These are phyloP conservation scores for Periconia macrospinosa DNA, from an alignment of 2,329 filamentous ascomycete species.

Conservation along the genomic window DNA sequence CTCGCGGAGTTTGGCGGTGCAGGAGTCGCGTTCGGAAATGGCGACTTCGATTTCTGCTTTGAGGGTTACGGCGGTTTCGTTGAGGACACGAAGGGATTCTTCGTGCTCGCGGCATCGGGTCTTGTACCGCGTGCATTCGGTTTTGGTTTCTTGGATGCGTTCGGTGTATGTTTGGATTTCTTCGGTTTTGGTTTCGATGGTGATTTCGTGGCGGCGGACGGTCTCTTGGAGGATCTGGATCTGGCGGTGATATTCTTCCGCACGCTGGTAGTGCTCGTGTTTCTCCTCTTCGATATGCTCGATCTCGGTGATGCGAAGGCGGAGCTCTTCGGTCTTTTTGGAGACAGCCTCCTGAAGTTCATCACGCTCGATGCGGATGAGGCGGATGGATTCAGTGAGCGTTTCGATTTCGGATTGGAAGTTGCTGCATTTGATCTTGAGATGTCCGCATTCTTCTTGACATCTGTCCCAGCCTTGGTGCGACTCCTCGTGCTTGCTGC, in stretches of 20 bases:
- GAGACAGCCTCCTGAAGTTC: conserved; percentile 2
- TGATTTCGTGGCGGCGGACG: conserved; percentile 1
- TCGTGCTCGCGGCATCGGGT: not conserved
- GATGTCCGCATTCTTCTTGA: conserved; percentile 4
- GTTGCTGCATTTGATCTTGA: conserved; percentile 5
- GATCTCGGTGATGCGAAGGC: not conserved
- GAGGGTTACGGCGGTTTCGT: not conserved
- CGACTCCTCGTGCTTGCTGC: conserved; percentile 1
- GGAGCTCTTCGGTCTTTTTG: conserved; percentile 5
- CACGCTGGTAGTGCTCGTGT: not conserved
- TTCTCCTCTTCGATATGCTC: conserved; percentile 2
- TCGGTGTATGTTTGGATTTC: not conserved
- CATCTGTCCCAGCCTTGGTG: conserved; percentile 1
- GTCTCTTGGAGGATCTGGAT: conserved; percentile 5
- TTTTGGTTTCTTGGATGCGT: conserved; percentile 5
- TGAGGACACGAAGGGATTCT: not conserved
- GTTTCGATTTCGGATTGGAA: conserved; percentile 2
- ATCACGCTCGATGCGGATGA: conserved; percentile 1
- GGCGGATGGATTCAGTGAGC: not conserved
- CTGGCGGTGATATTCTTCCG: conserved; percentile 4
- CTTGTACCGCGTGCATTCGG: conserved; percentile 2
- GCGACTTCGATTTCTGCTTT: not conserved
- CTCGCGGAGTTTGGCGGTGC: conserved; percentile 4
- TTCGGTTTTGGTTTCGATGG: not conserved
- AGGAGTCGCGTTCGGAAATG: conserved; percentile 1